These are phyloP conservation scores for Yamadazyma sp. DNA, from an alignment of 1,139 yeast species.

Conservation along the genomic window DNA sequence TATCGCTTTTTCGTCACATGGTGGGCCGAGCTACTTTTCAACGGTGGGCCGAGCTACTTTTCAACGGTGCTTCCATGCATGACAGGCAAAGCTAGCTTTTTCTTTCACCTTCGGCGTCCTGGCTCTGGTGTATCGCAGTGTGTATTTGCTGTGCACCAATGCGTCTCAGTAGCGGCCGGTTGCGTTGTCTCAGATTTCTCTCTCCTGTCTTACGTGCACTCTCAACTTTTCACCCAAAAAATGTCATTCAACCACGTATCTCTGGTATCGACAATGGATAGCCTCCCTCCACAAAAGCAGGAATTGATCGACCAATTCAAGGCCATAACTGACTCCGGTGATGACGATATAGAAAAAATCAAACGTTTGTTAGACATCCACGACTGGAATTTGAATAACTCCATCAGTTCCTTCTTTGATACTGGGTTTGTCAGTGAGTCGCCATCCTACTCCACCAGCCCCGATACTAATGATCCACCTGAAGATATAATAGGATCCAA, in stretches of 20 bases:
- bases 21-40: too few species aligned
- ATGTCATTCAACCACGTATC: neutral
- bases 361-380: constrained; percentile 37
- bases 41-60: too few species aligned
- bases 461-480: neutral
- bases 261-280: neutral
- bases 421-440: constrained; percentile 35
- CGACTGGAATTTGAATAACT: constrained; percentile 50
- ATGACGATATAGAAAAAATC: constrained; percentile 30
- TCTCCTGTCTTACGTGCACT: too few species aligned
- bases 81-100: too few species aligned
- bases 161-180: too few species aligned
- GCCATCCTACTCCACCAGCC: neutral
- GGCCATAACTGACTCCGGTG: constrained; percentile 43
- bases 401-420: constrained; percentile 53
- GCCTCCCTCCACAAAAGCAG: constrained; percentile 5
- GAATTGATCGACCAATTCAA: constrained; percentile 38
- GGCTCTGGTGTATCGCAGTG: too few species aligned
- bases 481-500: neutral
- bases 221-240: neutral
- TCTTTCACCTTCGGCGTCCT: too few species aligned
- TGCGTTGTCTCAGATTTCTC: too few species aligned
- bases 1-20: too few species aligned
- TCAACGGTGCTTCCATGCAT: too few species aligned
- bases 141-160: too few species aligned